Evolutionary conservation across 345 rosid genomes (phyloP), one percentile per base, ranked within the genome.

Genomic region (Lepidium africanum): DNA sequence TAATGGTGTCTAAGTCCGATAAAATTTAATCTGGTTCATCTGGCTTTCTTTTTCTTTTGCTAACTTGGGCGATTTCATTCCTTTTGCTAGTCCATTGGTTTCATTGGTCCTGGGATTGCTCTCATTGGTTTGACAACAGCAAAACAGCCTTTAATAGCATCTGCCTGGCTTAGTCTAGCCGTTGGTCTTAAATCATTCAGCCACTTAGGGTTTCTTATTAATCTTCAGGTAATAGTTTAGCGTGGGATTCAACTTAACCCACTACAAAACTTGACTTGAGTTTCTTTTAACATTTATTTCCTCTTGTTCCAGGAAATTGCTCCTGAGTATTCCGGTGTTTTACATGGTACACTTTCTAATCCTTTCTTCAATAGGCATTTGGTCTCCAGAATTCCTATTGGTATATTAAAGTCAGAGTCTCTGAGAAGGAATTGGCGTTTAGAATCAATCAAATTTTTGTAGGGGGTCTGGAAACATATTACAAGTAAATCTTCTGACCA

Each of bases 181-280:
- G 88, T 88, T 70, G 99, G 92, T 49, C 78, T 90, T 30, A 94
- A 94, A 81, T 82, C 98, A 55, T 93, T 90, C 79, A 88, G 98
- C 80, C 99, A 90, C 75, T 81, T 90, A 13, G 99, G 99, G 37
- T 94, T 94, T 81, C 94, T 90, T 67, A 94, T 94, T 63, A 94
- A 90, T 69, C 82, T 94, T 75, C 99, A 88, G 98, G 98, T 90
- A 63, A 40, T 27, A 61, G 48, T 79, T 56, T 12, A 40, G 19
- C 9, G 37, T 35, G 11, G 33, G 19, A 23, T 23, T 48, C 48
- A 41, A 36, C 49, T 48, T 50, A 48, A 23, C 2, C 32, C 14
- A 21, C 11, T 9, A 32, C 32, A 21, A 43, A 63, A 35, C 27
- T 41, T 13, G 66, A 40, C 23, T 21, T 21, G 2, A n/a, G 2